phyloP scores from a whole-genome alignment of 2,329 filamentous ascomycete species.

The Cadophora malorum region DNA sequence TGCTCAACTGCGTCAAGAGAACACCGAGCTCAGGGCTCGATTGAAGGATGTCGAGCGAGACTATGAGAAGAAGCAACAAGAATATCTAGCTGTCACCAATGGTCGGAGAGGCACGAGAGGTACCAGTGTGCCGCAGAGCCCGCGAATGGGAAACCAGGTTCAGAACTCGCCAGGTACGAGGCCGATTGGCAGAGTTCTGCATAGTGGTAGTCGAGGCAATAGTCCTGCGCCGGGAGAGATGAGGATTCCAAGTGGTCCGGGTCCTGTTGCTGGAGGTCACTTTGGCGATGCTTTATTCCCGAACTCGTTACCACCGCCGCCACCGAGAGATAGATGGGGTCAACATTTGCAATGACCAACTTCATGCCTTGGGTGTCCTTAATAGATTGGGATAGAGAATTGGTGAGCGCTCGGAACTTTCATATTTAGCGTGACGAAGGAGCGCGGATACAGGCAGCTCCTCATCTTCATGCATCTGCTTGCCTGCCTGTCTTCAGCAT shows the following conservation, averaged over 20 bases:
- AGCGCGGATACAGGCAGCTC: neutral
- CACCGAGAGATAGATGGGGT: slow-evolving; percentile 25
- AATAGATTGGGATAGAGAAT: neutral
- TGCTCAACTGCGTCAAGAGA: slow-evolving; percentile 35
- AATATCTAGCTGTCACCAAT: slow-evolving; percentile 48
- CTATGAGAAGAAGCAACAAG: slow-evolving; percentile 48
- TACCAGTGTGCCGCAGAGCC: slow-evolving; percentile 42
- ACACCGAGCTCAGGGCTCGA: slow-evolving; percentile 45
- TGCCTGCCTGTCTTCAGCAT: neutral
- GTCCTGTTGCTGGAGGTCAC: neutral
- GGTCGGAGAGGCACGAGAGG: slow-evolving; percentile 47
- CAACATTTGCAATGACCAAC: slow-evolving; percentile 29
- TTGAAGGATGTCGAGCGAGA: slow-evolving; percentile 47
- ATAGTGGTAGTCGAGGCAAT: slow-evolving; percentile 36
- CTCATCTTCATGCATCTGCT: neutral
- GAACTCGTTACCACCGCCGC: slow-evolving; percentile 3
- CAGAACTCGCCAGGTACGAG: slow-evolving; percentile 39
- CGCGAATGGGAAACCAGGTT: slow-evolving; percentile 37
- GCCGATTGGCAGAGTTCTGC: slow-evolving; percentile 28
- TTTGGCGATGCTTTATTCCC: slow-evolving; percentile 30
- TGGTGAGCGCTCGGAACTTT: neutral
- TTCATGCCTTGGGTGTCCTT: neutral
- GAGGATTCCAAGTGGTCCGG: slow-evolving; percentile 6
- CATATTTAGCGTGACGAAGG: neutral
- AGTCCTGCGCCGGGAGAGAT: slow-evolving; percentile 37